Evolutionary conservation across 1,284 basidiomycete species (phyloP).

Genomic region (Sporisorium scitamineum): DNA sequence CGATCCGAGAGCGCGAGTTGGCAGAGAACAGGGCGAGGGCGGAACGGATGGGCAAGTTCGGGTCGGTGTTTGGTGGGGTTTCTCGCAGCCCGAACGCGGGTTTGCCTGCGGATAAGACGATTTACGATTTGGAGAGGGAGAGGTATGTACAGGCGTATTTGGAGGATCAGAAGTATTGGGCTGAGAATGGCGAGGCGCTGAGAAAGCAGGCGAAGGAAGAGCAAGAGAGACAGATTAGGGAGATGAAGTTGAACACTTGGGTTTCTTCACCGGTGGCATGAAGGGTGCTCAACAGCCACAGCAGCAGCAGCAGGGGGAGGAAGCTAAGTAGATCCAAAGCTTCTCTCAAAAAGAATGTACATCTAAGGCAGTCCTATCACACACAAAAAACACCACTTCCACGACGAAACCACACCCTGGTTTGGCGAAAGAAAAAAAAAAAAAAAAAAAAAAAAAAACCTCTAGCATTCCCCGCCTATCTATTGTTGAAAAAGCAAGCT

Average conservation of each 20-base stretch:
- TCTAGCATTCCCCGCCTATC: neutral
- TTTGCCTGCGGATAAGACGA: conserved; percentile 72
- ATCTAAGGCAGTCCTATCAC: no score
- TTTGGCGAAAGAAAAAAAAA: no score
- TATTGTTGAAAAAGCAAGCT: conserved; percentile 79
- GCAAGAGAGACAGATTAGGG: conserved; percentile 78
- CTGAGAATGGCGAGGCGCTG: conserved; percentile 82
- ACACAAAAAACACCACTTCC: conserved; percentile 1
- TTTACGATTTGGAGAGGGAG: conserved; percentile 88
- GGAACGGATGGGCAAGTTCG: conserved; percentile 38
- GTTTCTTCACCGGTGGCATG: conserved; percentile 44
- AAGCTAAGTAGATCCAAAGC: neutral
- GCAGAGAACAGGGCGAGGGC: conserved; percentile 65
- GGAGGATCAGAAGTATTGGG: conserved; percentile 89
- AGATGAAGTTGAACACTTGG: conserved; percentile 69
- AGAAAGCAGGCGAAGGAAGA: conserved; percentile 84
- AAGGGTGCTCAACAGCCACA: conserved; percentile 11
- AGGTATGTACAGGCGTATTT: conserved; percentile 86
- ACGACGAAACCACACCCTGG: no score
- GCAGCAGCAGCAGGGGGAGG: no score
- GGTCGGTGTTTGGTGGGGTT: conserved; percentile 75
- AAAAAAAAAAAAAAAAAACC: neutral
- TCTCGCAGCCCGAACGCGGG: conserved; percentile 7
- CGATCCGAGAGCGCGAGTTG: conserved; percentile 75
- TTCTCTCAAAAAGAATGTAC: neutral